A percentile compares a stretch with the other conserved stretches of the same genome.
phyloP scores from a whole-genome alignment of 169 alveolate genomes.

The Eimeria tenella region DNA sequence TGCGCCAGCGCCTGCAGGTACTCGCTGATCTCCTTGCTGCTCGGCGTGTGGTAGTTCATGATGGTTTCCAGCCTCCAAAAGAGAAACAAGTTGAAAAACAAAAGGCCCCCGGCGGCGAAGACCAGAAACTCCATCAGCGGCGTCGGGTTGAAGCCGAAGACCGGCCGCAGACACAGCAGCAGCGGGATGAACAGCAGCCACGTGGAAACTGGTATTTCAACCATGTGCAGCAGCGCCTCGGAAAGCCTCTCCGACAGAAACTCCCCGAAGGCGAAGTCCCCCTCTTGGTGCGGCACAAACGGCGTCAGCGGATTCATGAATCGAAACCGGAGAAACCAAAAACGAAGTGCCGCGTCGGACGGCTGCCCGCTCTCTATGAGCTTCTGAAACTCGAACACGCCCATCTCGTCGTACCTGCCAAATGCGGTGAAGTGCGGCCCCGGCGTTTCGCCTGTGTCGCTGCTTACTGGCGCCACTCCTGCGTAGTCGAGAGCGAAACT shows the following conservation, averaged over 20 bases:
- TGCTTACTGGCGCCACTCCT: conserved; percentile 73
- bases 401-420: conserved; percentile 64
- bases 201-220: conserved; percentile 65
- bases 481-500: conserved; percentile 12
- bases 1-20: conserved; percentile 32
- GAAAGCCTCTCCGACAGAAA: conserved; percentile 69
- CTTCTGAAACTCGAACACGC: conserved; percentile 35
- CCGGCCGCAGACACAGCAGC: conserved; percentile 70
- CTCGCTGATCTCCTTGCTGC: conserved; percentile 7
- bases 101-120: conserved; percentile 56
- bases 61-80: conserved; percentile 34
- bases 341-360: conserved; percentile 38
- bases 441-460: neutral
- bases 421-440: neutral
- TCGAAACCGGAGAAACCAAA: conserved; percentile 60
- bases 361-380: conserved; percentile 25
- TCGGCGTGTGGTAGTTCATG: conserved; percentile 43
- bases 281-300: conserved; percentile 67
- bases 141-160: conserved; percentile 67
- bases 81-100: conserved; percentile 46
- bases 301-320: conserved; percentile 74
- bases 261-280: conserved; percentile 72
- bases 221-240: conserved; percentile 38
- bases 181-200: conserved; percentile 65
- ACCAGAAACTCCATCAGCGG: conserved; percentile 52